Evolutionary conservation across 345 rosid genomes (phyloP).

Genomic region (Eutrema yunnanense): DNA sequence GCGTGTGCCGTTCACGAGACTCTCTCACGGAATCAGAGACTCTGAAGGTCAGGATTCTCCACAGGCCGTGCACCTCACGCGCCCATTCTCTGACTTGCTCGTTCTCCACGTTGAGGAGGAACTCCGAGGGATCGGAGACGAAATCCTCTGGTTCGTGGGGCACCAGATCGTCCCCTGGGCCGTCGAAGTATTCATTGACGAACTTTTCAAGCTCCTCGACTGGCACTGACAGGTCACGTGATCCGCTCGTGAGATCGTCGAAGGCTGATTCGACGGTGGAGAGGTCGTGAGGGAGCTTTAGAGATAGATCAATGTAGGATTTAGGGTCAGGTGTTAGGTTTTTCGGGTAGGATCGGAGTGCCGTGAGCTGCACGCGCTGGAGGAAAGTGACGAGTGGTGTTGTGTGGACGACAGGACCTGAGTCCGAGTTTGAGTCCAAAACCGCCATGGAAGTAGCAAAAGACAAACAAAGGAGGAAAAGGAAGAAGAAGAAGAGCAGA

Average conservation of each 20-base stretch:
- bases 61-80: constrained; percentile 63
- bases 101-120: constrained; percentile 68
- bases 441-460: constrained; percentile 11
- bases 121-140: constrained; percentile 51
- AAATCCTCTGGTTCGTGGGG: constrained; percentile 53
- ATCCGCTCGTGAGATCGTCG: constrained; percentile 36
- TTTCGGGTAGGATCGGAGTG: constrained; percentile 40
- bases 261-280: constrained; percentile 43
- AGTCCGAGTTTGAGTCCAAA: not conserved
- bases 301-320: constrained; percentile 57
- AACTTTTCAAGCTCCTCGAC: constrained; percentile 28
- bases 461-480: constrained; percentile 7
- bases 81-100: constrained; percentile 71
- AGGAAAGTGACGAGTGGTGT: constrained; percentile 54
- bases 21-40: constrained; percentile 47
- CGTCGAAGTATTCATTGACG: constrained; percentile 34
- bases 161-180: constrained; percentile 55
- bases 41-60: constrained; percentile 65
- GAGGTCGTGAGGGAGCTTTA: constrained; percentile 39
- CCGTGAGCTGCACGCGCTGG: constrained; percentile 57
- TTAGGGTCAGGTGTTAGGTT: constrained; percentile 51
- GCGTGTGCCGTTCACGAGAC: constrained; percentile 58
- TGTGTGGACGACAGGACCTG: constrained; percentile 32
- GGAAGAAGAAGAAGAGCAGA: not conserved
- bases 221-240: constrained; percentile 30